Evolutionary conservation across 2,329 filamentous ascomycete species (phyloP).

Genomic region (Aspergillus versicolor): DNA sequence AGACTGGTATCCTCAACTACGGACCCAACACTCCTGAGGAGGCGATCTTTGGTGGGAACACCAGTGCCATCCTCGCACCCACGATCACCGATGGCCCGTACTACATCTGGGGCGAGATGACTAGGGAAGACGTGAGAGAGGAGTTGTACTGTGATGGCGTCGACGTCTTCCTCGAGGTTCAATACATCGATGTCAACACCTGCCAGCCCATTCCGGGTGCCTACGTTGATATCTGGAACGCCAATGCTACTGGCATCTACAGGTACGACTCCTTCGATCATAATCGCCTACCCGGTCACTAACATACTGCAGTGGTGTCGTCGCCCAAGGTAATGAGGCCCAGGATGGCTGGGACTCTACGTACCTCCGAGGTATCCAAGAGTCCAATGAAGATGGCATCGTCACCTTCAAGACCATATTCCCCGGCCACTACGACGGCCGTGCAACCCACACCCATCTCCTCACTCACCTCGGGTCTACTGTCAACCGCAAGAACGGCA

Average conservation of each 20-base stretch:
- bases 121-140: conserved; percentile 44
- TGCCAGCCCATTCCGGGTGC: conserved; percentile 42
- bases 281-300: conserved; percentile 7
- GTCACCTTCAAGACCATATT: conserved; percentile 50
- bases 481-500: conserved; percentile 44
- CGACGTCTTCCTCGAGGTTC: conserved; percentile 45
- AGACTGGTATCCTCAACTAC: conserved; percentile 32
- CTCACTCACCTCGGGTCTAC: conserved; percentile 43
- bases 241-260: conserved; percentile 50
- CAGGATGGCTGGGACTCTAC: conserved; percentile 38
- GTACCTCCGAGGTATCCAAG: conserved; percentile 51
- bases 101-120: conserved; percentile 46
- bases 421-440: conserved; percentile 49
- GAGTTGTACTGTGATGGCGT: conserved; percentile 39
- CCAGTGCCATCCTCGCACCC: conserved; percentile 44
- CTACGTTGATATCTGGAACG: conserved; percentile 48
- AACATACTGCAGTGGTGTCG: conserved; percentile 24
- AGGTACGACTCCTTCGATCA: conserved; percentile 26
- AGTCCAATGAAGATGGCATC: conserved; percentile 49
- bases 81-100: conserved; percentile 48
- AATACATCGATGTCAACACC: conserved; percentile 49
- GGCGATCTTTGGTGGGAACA: conserved; percentile 43
- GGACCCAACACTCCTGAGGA: conserved; percentile 28
- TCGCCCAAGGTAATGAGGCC: conserved; percentile 28
- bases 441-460: conserved; percentile 52